Conservation (phyloP, 768 basidiomycete species). For the Leccinum uliginosum region DNA sequence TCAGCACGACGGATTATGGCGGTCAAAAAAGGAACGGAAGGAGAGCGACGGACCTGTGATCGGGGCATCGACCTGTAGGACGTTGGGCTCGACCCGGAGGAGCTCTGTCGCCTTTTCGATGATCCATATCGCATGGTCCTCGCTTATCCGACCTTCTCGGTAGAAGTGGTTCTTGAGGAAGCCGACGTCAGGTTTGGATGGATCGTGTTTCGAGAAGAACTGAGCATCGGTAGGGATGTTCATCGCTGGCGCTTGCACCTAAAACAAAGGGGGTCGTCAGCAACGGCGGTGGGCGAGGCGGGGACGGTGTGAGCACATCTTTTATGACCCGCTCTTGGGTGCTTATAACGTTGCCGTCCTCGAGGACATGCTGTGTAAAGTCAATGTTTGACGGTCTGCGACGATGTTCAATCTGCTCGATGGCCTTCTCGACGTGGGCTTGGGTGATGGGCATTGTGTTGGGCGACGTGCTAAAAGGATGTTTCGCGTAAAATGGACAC, state of each 20-base stretch:
- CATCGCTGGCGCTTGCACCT: constrained; percentile 99
- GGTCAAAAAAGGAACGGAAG: not conserved
- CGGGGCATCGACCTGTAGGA: constrained; percentile 93
- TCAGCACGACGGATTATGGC: not conserved
- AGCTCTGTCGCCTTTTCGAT: constrained; percentile 83
- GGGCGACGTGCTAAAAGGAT: not conserved
- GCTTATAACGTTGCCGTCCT: constrained; percentile 86
- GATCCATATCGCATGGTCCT: constrained; percentile 95
- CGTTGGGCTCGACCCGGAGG: constrained; percentile 79
- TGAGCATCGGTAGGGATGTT: constrained; percentile 86
- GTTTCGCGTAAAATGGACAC: constrained; percentile 14
- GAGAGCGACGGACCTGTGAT: constrained; percentile 69
- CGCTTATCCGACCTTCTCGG: constrained; percentile 87
- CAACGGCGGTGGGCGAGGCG: constrained; percentile 2
- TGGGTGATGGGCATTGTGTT: constrained; percentile 30
- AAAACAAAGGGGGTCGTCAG: not conserved
- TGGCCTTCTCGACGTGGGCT: constrained; percentile 33
- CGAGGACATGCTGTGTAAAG: constrained; percentile 88
- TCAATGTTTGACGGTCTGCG: constrained; percentile 63
- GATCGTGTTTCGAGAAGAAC: constrained; percentile 84
- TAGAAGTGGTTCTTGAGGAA: constrained; percentile 99
- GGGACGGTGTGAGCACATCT: constrained; percentile 55
- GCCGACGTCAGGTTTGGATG: constrained; percentile 87
- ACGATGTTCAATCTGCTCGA: constrained; percentile 38
- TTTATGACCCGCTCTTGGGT: constrained; percentile 96